These are phyloP conservation scores for Buddleja alternifolia DNA, from an alignment of 257 asterid species.

Conservation along the genomic window DNA sequence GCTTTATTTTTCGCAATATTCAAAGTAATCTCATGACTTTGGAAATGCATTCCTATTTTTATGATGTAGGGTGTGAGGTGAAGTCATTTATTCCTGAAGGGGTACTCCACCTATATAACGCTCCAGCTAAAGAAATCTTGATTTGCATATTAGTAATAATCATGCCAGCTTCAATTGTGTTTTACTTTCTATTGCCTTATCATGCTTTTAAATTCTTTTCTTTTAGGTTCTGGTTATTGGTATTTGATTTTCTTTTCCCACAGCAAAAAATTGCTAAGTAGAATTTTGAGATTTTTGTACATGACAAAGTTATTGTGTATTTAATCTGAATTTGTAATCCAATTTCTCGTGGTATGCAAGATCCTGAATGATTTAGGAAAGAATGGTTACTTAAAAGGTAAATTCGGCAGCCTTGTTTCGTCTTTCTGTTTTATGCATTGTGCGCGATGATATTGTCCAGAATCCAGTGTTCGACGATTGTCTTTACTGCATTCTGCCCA, in stretches of 20 bases:
- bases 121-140: not conserved
- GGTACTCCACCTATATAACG: not conserved
- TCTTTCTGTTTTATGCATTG: too few relatives aligned
- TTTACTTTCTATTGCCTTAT: too few relatives aligned
- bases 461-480: too few relatives aligned
- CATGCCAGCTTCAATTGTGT: conserved; percentile 1
- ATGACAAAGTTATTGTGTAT: not conserved
- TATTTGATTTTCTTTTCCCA: conserved; percentile 6
- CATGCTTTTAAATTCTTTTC: conserved; percentile 14
- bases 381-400: too few relatives aligned
- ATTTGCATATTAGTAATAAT: not conserved
- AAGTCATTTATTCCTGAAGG: conserved; percentile 13
- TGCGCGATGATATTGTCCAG: too few relatives aligned
- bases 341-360: not conserved
- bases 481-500: too few relatives aligned
- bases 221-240: not conserved
- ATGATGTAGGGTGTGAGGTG: conserved; percentile 17
- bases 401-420: too few relatives aligned
- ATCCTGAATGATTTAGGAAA: too few relatives aligned
- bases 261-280: conserved; percentile 13
- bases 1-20: conserved; percentile 6
- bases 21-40: not conserved
- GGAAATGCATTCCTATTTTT: conserved; percentile 1
- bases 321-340: not conserved
- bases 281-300: conserved; percentile 27